Evolutionary conservation across 257 asterid genomes (phyloP).

Genomic region (Jaltomata sinuosa): DNA sequence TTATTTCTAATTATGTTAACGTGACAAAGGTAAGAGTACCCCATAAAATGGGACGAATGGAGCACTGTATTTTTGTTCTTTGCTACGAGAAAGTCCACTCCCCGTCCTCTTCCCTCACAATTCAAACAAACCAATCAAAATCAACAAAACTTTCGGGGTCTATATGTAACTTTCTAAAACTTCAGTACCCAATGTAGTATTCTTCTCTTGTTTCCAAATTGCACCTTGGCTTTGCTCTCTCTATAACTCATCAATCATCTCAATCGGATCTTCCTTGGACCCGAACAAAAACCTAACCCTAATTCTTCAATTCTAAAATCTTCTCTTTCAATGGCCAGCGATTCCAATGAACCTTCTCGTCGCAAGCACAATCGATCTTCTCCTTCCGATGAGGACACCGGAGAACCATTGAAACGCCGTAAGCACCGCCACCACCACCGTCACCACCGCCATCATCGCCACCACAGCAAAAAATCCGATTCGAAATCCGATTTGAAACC

Average conservation of each 20-base stretch:
- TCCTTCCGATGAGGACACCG: constrained; percentile 48
- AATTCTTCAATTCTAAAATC: neutral
- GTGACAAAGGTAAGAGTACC: too few species aligned
- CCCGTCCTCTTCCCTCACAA: neutral
- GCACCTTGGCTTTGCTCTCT: neutral
- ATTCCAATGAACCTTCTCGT: constrained; percentile 47
- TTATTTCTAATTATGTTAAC: too few species aligned
- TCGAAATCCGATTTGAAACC: constrained; percentile 1
- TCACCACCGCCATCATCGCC: constrained; percentile 51
- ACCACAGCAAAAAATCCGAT: constrained; percentile 34
- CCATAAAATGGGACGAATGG: too few species aligned
- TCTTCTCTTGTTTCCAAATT: neutral
- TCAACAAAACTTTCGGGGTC: neutral
- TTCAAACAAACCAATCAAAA: neutral
- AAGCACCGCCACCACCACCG: constrained; percentile 72
- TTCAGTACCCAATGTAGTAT: neutral
- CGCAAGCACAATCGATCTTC: constrained; percentile 70
- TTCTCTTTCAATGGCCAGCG: constrained; percentile 46
- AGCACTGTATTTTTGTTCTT: too few species aligned
- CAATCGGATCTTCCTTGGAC: neutral
- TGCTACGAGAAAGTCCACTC: neutral
- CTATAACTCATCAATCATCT: neutral
- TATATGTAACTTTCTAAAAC: neutral
- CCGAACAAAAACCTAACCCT: constrained; percentile 16
- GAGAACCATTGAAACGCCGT: constrained; percentile 72